Conservation (phyloP, 2,329 filamentous ascomycete genomes). For the Colletotrichum sp. region DNA sequence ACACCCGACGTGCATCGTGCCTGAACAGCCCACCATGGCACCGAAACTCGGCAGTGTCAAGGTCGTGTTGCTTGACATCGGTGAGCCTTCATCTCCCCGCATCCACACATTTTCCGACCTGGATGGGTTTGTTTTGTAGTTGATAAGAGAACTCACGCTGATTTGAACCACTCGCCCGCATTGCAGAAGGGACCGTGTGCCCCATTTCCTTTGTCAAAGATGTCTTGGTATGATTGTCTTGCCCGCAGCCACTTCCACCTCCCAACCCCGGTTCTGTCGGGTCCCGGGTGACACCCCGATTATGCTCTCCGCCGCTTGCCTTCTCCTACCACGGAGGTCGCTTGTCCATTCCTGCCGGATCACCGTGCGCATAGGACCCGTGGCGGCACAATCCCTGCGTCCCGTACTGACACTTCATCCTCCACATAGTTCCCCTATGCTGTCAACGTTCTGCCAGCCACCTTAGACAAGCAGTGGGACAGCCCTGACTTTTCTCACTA, state of each 20-base stretch:
- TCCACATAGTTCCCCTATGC: constrained; percentile 75
- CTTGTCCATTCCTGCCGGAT: constrained; percentile 2
- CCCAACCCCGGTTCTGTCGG: constrained; percentile 19
- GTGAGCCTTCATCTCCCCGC: constrained; percentile 42
- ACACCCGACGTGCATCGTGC: background rate
- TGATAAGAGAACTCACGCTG: background rate
- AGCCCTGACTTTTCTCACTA: constrained; percentile 68
- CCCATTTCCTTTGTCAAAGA: constrained; percentile 87
- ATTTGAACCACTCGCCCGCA: background rate
- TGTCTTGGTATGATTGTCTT: constrained; percentile 68
- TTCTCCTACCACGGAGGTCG: constrained; percentile 6
- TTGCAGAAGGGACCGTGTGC: constrained; percentile 79
- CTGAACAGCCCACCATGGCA: constrained; percentile 31
- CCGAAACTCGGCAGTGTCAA: constrained; percentile 38
- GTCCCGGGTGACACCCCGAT: constrained; percentile 20
- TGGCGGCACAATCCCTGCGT: background rate
- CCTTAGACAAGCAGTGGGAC: constrained; percentile 72
- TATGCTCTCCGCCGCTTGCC: background rate
- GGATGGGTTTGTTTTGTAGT: background rate
- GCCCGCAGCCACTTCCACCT: constrained; percentile 11
- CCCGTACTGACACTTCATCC: background rate
- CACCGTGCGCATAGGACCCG: background rate
- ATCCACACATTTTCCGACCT: background rate
- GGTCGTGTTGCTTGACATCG: constrained; percentile 62
- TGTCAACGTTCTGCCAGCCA: constrained; percentile 66